A percentile compares a stretch with the other conserved stretches of the same genome.
phyloP scores from a whole-genome alignment of 352 stramenopile genomes.

The Phytophthora fragariaefolia region DNA sequence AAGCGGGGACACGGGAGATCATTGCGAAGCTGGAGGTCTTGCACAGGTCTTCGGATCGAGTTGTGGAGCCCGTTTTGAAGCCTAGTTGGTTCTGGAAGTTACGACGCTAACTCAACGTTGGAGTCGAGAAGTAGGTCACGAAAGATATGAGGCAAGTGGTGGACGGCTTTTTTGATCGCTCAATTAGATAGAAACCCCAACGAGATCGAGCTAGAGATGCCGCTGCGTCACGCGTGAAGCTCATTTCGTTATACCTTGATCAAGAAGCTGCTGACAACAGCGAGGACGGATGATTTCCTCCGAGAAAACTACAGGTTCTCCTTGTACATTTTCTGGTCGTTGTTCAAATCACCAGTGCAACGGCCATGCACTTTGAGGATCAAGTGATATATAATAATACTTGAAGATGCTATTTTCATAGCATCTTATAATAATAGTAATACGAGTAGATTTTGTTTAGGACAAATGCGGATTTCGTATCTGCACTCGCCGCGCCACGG shows the following conservation, averaged over 20 bases:
- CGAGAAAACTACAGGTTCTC: conserved; percentile 73
- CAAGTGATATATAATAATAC: no score
- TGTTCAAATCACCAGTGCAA: conserved; percentile 76
- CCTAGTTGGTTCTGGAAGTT: no score
- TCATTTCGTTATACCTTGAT: conserved; percentile 56
- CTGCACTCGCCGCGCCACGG: no score
- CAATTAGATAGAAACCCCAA: conserved; percentile 17
- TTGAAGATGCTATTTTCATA: no score
- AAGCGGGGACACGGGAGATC: no score
- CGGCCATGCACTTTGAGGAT: no score
- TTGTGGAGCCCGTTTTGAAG: no score
- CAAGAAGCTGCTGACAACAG: conserved; percentile 27
- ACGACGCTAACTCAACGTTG: conserved; percentile 23
- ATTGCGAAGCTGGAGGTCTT: no score
- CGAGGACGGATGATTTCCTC: conserved; percentile 18
- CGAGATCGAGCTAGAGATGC: conserved; percentile 1
- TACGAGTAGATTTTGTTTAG: no score
- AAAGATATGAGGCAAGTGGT: conserved; percentile 29
- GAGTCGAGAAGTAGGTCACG: conserved; percentile 22
- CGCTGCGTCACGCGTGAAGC: conserved; percentile 26
- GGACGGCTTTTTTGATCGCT: conserved; percentile 24
- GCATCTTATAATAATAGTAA: no score
- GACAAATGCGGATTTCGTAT: no score
- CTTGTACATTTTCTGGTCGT: conserved; percentile 72
- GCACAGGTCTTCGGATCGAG: no score